phyloP scores from a whole-genome alignment of 1,284 basidiomycete genomes.

The Sanghuangporus baumii region DNA sequence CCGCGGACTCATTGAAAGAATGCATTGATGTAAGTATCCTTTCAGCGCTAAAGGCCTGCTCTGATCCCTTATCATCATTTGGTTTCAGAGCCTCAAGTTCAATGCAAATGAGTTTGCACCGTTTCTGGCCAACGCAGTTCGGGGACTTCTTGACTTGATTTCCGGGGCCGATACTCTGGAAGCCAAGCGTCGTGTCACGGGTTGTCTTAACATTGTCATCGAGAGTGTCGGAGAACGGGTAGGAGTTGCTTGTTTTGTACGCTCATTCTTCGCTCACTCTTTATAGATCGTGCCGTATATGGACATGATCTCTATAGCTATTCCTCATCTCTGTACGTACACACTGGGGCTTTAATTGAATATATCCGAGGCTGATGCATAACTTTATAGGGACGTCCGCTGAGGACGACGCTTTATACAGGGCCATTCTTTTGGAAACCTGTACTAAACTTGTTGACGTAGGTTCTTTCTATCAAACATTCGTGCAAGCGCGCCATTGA shows the following conservation, averaged over 20 bases:
- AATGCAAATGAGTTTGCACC: conserved; percentile 52
- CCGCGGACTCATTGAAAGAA: conserved; percentile 69
- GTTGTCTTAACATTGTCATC: conserved; percentile 68
- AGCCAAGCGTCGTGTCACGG: conserved; percentile 71
- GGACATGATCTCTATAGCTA: conserved; percentile 55
- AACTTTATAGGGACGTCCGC: conserved; percentile 50
- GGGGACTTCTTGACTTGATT: conserved; percentile 61
- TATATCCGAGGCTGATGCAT: not conserved
- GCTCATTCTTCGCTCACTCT: not conserved
- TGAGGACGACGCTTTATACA: conserved; percentile 76
- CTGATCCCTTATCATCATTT: conserved; percentile 12
- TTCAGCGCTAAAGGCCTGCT: not conserved
- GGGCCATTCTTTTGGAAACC: conserved; percentile 65
- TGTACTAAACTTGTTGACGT: conserved; percentile 72
- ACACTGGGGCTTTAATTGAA: not conserved
- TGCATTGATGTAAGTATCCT: conserved; percentile 69
- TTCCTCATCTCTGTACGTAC: conserved; percentile 72
- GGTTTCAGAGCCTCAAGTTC: conserved; percentile 50
- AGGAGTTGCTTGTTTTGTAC: conserved; percentile 19
- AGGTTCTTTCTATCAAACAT: conserved; percentile 19
- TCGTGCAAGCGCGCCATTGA: not conserved
- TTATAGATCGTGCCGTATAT: conserved; percentile 66
- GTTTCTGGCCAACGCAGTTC: conserved; percentile 52
- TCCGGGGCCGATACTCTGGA: conserved; percentile 74
- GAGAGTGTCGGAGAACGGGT: conserved; percentile 62